phyloP scores from a whole-genome alignment of 106 monocot species.

The Triglochin maritima region DNA sequence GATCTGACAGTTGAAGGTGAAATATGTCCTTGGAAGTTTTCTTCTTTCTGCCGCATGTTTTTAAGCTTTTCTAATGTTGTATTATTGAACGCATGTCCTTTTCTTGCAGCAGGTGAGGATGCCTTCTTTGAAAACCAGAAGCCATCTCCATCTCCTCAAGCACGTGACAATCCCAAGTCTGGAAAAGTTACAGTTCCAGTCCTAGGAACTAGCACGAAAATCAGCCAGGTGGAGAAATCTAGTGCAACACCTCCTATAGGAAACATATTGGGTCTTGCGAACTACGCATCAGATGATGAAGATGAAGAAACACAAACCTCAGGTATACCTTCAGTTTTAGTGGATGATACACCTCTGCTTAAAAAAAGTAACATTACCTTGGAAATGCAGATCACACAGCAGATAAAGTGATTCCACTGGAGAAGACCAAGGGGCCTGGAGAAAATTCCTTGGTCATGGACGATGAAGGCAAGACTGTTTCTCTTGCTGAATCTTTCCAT shows the following conservation, averaged over 20 bases:
- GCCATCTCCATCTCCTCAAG: conserved; percentile 3
- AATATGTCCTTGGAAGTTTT: conserved; percentile 1
- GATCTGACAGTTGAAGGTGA: conserved; percentile 13
- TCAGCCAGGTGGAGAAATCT: conserved; percentile 6
- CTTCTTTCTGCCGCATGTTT: not conserved
- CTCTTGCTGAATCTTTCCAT: not conserved
- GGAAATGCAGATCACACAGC: not conserved
- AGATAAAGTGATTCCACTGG: not conserved
- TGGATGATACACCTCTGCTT: not conserved
- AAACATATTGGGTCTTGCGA: conserved; percentile 25
- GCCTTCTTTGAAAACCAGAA: not conserved
- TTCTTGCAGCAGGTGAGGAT: conserved; percentile 1
- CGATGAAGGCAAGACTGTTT: not conserved
- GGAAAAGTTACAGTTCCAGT: conserved; percentile 4
- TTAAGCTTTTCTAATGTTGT: too few species aligned
- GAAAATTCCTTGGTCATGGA: not conserved
- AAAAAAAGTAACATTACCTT: not conserved
- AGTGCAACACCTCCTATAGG: conserved; percentile 6
- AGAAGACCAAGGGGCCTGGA: not conserved
- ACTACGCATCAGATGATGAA: conserved; percentile 22
- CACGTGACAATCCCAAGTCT: conserved; percentile 7
- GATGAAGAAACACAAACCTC: conserved; percentile 15
- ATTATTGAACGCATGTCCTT: not conserved
- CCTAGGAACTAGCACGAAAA: not conserved
- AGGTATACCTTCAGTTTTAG: not conserved